Evolutionary conservation across 169 alveolate genomes (phyloP), one percentile per base, ranked within the genome.

Genomic region (Plasmodium relictum): DNA sequence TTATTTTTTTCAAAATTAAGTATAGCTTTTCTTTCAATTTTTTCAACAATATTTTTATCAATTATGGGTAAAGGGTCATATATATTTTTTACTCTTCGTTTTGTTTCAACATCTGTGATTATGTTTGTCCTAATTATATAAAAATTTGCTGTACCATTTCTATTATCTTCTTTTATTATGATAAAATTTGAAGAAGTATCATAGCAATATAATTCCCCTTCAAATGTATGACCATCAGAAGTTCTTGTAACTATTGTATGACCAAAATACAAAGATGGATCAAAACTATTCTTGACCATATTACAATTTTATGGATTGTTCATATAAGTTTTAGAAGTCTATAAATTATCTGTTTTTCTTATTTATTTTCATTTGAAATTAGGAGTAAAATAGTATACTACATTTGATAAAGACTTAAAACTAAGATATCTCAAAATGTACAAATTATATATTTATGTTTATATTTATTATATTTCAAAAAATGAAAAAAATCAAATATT

Each of bases 141-240:
- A 48, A 78, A 63, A 63, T 78, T 78, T 20, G 89, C 74, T 31
- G 89, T 78, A 41, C 78, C 89, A 63, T 78, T 78, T 63, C 62
- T 78, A 20, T 48, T 45, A 26, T 78, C 89, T 26, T 50, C 89
- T 41, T 78, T 78, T 37, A 78, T 26, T 2, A 78, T n/a, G 10
- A 78, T 41, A 9, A 78, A 78, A 37, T 78, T 50, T 14, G 58
- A 63, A 44, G 52, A 18, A 3, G 50, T 44, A 22, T 78, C 89
- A 58, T 78, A 78, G n/a, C 89, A 78, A 69, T 63, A 78, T 41
- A 78, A 69, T 31, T 78, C 89, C 5, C 89, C 89, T 63, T 78
- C 76, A 68, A 44, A 76, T 63, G 37, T 63, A 39, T 76, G n/a
- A 12, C 89, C 89, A 63, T 50, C 76, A 20, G 22, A 45, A 10